Evolutionary conservation across 495 filamentous ascomycete genomes (phyloP), one percentile per base, ranked within the genome.

Genomic region (Pyrenula massariospora): DNA sequence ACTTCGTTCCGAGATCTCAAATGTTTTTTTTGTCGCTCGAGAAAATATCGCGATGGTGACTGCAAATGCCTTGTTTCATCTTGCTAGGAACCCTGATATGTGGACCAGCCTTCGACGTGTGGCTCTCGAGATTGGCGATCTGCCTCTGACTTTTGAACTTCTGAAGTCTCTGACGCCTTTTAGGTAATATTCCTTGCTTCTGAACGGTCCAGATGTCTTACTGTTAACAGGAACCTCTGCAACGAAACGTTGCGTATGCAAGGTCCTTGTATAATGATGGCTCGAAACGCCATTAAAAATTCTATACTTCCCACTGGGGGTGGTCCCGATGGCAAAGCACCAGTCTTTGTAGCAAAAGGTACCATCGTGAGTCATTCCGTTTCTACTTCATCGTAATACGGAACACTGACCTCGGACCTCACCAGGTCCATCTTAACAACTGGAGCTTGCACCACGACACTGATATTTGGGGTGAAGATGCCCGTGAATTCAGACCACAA

Each of bases 11-110:
- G 88, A 95, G 65, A 73, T 94, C 10, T 76, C 92, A 25, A 83
- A 84, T 58, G 83, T 95, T 31, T 77, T 95, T 23, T 80, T 96
- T 23, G 88, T 88, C 3, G 87, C 83, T 23, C 78, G 88, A 53
- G 88, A 92, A 65, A 90, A 87, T 10, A 91, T 87, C 1, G 88
- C 87, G 47, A 77, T 71, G 2, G 87, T 87, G 0, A 75, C 95
- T 0, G 84, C 82, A 1, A 95, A 84, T 79, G 76, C 80, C 8
- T 73, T 92, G 56, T 88, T 86, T 67, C 87, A 95, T 66, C 75
- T 96, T 0, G 80, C 85, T 20, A 77, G 79, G 1, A 76, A 84
- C 58, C 88, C 89, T 0, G 68, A 81, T 10, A 70, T 81, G 12
- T 77, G 89, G 8, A 64, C 71, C 47, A 86, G 82, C 63, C 74